Percentiles rank a stretch among this genome's conserved stretches.
Conservation (phyloP, 768 basidiomycete genomes). For the Trametes cingulata region DNA sequence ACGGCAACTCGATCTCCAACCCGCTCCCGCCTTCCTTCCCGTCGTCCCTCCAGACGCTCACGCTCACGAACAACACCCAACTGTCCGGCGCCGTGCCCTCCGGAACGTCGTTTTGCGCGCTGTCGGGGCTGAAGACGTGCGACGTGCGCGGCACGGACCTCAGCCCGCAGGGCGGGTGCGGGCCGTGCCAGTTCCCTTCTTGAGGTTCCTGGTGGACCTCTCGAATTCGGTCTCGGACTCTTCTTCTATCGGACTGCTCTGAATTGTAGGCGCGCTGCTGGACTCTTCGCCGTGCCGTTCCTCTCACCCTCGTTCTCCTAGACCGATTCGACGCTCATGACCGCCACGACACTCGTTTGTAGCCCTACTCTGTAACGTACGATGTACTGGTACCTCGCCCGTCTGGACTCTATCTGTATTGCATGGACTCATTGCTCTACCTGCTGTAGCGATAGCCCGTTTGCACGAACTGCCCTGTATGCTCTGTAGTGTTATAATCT, state of each 20-base stretch:
- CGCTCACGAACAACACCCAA: conserved; percentile 39
- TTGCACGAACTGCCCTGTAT: neutral
- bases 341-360: conserved; percentile 14
- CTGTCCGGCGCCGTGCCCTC: conserved; percentile 34
- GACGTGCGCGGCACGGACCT: conserved; percentile 28
- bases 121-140: conserved; percentile 31
- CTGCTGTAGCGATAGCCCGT: neutral
- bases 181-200: conserved; percentile 27
- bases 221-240: no score
- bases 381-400: conserved; percentile 6
- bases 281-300: neutral
- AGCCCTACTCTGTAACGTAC: neutral
- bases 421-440: neutral
- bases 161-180: conserved; percentile 28
- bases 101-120: conserved; percentile 30
- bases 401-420: neutral
- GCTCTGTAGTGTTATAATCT: no score
- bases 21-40: conserved; percentile 39
- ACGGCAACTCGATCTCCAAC: conserved; percentile 38
- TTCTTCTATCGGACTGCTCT: neutral
- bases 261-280: neutral
- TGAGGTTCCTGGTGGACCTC: neutral
- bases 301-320: conserved; percentile 1
- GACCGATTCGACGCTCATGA: conserved; percentile 1
- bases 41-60: conserved; percentile 35